A percentile compares a stretch with the other conserved stretches of the same genome.
phyloP scores from a whole-genome alignment of 2,329 filamentous ascomycete species.

The Aspergillus ochraceoroseus region DNA sequence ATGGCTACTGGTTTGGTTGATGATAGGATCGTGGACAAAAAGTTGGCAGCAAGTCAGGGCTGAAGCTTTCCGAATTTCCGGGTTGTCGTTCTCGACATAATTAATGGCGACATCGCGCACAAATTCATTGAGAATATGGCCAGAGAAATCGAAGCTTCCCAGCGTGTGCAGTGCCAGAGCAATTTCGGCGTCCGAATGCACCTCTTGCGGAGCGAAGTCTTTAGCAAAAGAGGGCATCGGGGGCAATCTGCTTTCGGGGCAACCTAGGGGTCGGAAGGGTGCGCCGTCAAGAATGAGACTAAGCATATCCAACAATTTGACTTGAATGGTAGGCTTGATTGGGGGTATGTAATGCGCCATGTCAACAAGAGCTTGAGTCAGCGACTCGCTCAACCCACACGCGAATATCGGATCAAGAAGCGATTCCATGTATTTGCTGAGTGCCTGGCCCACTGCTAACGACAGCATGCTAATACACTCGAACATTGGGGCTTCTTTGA shows the following conservation, averaged over 20 bases:
- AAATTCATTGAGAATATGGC: slow-evolving; percentile 93
- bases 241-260: slow-evolving; percentile 77
- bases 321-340: slow-evolving; percentile 87
- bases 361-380: slow-evolving; percentile 92
- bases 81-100: slow-evolving; percentile 94
- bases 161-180: slow-evolving; percentile 90
- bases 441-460: slow-evolving; percentile 87
- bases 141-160: slow-evolving; percentile 93
- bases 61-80: slow-evolving; percentile 87
- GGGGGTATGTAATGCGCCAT: slow-evolving; percentile 99
- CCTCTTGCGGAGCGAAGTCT: slow-evolving; percentile 78
- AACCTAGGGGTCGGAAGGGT: slow-evolving; percentile 86
- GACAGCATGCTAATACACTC: slow-evolving; percentile 97
- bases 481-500: slow-evolving; percentile 73
- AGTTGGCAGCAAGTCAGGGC: slow-evolving; percentile 96
- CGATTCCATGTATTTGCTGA: slow-evolving; percentile 98
- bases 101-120: slow-evolving; percentile 96
- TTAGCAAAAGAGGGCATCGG: slow-evolving; percentile 79
- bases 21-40: slow-evolving; percentile 93
- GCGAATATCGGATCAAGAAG: slow-evolving; percentile 94
- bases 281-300: slow-evolving; percentile 90
- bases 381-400: slow-evolving; percentile 85
- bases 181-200: slow-evolving; percentile 79
- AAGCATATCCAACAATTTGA: slow-evolving; percentile 87
- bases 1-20: slow-evolving; percentile 95